phyloP scores from a whole-genome alignment of 2,329 filamentous ascomycete species.

The Colletotrichum australisinense region DNA sequence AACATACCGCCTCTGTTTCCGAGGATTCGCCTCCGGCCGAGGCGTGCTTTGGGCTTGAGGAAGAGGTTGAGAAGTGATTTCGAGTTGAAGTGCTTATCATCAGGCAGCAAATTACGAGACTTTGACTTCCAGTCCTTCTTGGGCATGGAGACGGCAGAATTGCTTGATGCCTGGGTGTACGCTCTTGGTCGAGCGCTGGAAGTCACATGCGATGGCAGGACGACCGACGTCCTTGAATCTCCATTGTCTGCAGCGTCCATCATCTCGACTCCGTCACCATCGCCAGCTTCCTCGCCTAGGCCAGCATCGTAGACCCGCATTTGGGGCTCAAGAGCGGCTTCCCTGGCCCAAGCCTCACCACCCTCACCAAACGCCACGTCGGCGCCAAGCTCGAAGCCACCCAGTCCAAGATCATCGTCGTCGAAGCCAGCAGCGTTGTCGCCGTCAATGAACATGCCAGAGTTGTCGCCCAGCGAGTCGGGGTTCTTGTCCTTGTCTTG shows the following conservation, averaged over 20 bases:
- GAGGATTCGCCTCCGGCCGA: conserved; percentile 74
- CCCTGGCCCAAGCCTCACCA: conserved; percentile 93
- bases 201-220: conserved; percentile 76
- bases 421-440: conserved; percentile 87
- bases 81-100: conserved; percentile 98
- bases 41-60: conserved; percentile 90
- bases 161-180: conserved; percentile 84
- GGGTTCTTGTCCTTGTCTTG: conserved; percentile 71
- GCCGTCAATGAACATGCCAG: conserved; percentile 87
- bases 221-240: conserved; percentile 81
- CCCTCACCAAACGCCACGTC: conserved; percentile 94
- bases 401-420: conserved; percentile 71
- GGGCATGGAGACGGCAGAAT: conserved; percentile 83
- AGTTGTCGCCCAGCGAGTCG: conserved; percentile 71
- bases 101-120: conserved; percentile 90
- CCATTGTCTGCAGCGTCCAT: conserved; percentile 76
- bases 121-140: conserved; percentile 98
- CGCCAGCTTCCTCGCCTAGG: conserved; percentile 66
- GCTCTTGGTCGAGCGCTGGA: conserved; percentile 79
- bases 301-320: conserved; percentile 80
- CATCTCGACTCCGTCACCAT: conserved; percentile 63
- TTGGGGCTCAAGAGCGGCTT: conserved; percentile 88
- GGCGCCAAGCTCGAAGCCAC: conserved; percentile 75
- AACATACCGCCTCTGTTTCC: conserved; percentile 55
- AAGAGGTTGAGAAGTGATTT: conserved; percentile 90